Evolutionary conservation across 1,284 basidiomycete genomes (phyloP).

Genomic region (Anthracocystis setariae): DNA sequence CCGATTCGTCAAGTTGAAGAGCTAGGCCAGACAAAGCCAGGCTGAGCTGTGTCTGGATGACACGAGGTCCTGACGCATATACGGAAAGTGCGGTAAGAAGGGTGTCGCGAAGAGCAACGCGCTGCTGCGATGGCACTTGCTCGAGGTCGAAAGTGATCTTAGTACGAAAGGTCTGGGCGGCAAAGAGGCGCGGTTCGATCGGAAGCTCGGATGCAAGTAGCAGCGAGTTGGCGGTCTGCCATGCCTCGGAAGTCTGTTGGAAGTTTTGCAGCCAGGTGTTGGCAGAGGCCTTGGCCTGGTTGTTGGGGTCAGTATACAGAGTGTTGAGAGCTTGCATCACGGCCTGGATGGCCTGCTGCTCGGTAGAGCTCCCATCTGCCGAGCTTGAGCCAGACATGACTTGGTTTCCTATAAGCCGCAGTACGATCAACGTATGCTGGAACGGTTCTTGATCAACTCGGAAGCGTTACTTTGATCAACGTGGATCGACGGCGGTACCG

Average conservation of each 20-base stretch:
- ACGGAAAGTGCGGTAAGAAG: constrained; percentile 80
- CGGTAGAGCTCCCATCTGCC: constrained; percentile 8
- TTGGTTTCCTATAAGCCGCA: too few relatives aligned
- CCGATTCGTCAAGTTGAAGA: constrained; percentile 79
- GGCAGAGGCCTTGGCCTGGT: constrained; percentile 77
- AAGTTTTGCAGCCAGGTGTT: constrained; percentile 69
- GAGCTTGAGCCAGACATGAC: constrained; percentile 32
- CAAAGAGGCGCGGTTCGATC: constrained; percentile 86
- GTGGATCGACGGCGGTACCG: too few relatives aligned
- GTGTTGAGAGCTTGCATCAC: constrained; percentile 71
- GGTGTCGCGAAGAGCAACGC: constrained; percentile 85
- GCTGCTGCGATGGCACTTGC: constrained; percentile 80
- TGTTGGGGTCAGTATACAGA: constrained; percentile 77
- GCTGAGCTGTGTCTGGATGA: constrained; percentile 88
- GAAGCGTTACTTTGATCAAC: too few relatives aligned
- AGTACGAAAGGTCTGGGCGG: constrained; percentile 93
- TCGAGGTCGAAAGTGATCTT: constrained; percentile 96
- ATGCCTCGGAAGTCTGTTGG: constrained; percentile 80
- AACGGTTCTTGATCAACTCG: too few relatives aligned
- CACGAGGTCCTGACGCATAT: constrained; percentile 78
- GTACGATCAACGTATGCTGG: too few relatives aligned
- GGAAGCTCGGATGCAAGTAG: constrained; percentile 83
- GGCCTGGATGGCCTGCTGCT: constrained; percentile 55
- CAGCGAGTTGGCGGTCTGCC: constrained; percentile 91
- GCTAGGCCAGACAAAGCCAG: constrained; percentile 90